These are phyloP conservation scores for Pyrus communis DNA, from an alignment of 306 rosid species.

Conservation along the genomic window DNA sequence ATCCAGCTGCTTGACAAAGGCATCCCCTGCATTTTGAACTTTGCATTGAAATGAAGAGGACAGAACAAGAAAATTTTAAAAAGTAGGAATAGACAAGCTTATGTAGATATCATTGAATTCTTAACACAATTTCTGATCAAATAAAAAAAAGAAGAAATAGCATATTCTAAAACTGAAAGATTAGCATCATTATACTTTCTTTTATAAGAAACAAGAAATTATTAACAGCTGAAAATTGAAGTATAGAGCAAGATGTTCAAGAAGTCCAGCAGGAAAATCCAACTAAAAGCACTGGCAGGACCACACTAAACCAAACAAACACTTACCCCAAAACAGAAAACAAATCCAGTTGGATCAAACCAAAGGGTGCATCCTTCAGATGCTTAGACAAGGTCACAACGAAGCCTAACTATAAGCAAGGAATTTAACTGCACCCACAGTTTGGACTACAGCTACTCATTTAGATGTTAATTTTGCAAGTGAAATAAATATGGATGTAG, in stretches of 20 bases:
- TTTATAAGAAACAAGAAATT: background rate
- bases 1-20: constrained; percentile 85
- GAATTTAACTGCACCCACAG: background rate
- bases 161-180: constrained; percentile 1
- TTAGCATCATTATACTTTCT: background rate
- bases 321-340: background rate
- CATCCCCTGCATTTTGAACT: constrained; percentile 75
- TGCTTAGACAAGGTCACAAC: background rate
- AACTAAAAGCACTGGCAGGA: background rate
- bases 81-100: constrained; percentile 18
- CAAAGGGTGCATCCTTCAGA: background rate
- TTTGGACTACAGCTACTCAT: background rate
- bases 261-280: background rate
- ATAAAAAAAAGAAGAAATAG: background rate
- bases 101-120: background rate
- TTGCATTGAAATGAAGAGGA: constrained; percentile 26
- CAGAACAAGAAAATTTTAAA: constrained; percentile 1
- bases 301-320: background rate
- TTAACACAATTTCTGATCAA: constrained; percentile 4
- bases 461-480: background rate
- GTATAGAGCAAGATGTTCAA: background rate
- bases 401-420: background rate
- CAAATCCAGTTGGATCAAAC: background rate
- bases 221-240: background rate
- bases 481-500: background rate